phyloP scores from a whole-genome alignment of 257 asterid species.

The Solanum piurae region DNA sequence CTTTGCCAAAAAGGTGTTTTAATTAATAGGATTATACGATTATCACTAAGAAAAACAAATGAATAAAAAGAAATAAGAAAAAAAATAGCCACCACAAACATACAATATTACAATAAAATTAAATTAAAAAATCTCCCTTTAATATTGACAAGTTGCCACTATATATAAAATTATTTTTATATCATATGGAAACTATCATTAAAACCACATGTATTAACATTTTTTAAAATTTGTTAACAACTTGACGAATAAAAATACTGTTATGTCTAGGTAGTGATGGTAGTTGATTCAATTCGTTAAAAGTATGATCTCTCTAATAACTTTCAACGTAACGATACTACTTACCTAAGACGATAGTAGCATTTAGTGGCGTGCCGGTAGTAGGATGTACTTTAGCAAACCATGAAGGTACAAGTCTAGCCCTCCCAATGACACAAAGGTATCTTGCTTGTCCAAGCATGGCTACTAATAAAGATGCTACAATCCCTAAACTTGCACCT shows the following conservation, averaged over 20 bases:
- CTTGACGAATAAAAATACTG: background rate
- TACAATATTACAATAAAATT: background rate
- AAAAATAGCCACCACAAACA: background rate
- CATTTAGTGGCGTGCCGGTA: background rate
- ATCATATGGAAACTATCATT: background rate
- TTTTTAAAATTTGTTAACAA: background rate
- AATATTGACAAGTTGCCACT: background rate
- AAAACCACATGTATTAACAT: too few relatives aligned
- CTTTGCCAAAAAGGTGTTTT: background rate
- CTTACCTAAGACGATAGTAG: background rate
- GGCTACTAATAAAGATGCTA: slow-evolving; percentile 32
- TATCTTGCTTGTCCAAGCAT: slow-evolving; percentile 43
- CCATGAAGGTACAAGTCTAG: slow-evolving; percentile 36
- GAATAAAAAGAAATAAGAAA: background rate
- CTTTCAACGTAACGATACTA: background rate
- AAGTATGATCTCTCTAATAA: background rate
- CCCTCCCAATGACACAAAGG: slow-evolving; percentile 37
- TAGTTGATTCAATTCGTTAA: background rate
- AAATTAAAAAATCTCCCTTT: too few relatives aligned
- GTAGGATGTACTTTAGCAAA: slow-evolving; percentile 32
- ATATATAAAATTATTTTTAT: too few relatives aligned
- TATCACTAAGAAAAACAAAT: background rate
- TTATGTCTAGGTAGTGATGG: background rate
- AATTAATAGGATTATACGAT: background rate
- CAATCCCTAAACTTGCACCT: slow-evolving; percentile 34